Percentiles rank a stretch among this genome's conserved stretches.
Evolutionary conservation across 495 filamentous ascomycete species (phyloP).

Genomic region (Aspergillus affinis): DNA sequence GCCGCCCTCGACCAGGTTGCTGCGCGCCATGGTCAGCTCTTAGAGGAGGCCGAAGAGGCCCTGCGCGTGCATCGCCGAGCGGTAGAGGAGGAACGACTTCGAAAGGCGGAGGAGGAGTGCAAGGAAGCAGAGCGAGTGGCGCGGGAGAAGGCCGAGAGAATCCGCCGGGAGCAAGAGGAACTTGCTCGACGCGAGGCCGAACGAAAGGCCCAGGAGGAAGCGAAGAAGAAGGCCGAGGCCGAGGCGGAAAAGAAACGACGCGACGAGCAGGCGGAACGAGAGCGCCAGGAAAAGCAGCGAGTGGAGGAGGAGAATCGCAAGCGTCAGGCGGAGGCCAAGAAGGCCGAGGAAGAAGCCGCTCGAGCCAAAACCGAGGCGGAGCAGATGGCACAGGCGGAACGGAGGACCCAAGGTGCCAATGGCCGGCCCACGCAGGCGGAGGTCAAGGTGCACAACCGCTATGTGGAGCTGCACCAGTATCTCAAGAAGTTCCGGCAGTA

Average conservation of each 20-base stretch:
- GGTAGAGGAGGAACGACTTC: constrained; percentile 36
- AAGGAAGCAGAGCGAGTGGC: constrained; percentile 39
- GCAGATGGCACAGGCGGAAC: constrained; percentile 29
- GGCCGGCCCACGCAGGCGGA: constrained; percentile 29
- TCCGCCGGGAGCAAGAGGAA: constrained; percentile 36
- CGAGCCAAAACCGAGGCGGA: constrained; percentile 21
- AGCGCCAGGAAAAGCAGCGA: constrained; percentile 47
- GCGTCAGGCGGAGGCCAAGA: constrained; percentile 34
- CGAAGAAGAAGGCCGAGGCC: constrained; percentile 34
- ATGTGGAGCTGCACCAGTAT: constrained; percentile 66
- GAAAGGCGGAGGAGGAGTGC: constrained; percentile 36
- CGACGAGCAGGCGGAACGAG: constrained; percentile 48
- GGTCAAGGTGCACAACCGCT: constrained; percentile 54
- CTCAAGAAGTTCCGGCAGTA: constrained; percentile 70
- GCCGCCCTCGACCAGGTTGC: constrained; percentile 62
- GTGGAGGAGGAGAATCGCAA: constrained; percentile 43
- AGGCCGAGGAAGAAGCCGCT: constrained; percentile 34
- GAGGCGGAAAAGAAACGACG: constrained; percentile 43
- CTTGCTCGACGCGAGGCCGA: constrained; percentile 43
- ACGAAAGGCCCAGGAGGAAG: constrained; percentile 45
- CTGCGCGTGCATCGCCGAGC: constrained; percentile 35
- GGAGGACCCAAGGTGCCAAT: constrained; percentile 32
- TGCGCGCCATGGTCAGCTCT: constrained; percentile 61
- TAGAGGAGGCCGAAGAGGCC: constrained; percentile 55
- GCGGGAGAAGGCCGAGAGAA: constrained; percentile 37